These are phyloP conservation scores for Ustilago vetiveriae DNA, from an alignment of 1,284 basidiomycete species.

Conservation along the genomic window DNA sequence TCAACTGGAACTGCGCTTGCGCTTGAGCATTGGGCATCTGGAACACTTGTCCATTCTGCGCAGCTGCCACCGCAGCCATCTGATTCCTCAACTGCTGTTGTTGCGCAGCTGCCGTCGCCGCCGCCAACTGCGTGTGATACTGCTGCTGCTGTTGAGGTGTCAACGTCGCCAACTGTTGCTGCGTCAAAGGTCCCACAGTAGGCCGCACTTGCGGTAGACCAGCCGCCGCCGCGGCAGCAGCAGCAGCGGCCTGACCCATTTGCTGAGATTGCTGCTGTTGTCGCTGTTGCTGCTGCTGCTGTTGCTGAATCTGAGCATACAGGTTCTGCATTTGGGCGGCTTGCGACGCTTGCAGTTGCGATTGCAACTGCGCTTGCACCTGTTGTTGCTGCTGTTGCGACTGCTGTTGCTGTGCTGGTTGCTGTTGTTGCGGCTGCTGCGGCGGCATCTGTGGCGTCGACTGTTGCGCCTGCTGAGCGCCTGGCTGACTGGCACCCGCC, in stretches of 20 bases:
- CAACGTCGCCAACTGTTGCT: conserved; percentile 33
- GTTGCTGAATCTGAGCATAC: conserved; percentile 47
- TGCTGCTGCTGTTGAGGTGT: conserved; percentile 45
- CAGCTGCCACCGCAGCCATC: conserved; percentile 42
- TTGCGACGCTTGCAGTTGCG: conserved; percentile 31
- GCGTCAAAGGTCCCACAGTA: conserved; percentile 25
- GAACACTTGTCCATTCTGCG: conserved; percentile 6
- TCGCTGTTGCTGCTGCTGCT: conserved; percentile 38
- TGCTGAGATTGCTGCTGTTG: conserved; percentile 26
- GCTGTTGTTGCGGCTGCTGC: conserved; percentile 16
- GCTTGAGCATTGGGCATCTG: conserved; percentile 4
- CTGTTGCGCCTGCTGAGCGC: conserved; percentile 13
- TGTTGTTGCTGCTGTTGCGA: conserved; percentile 13
- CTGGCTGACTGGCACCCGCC: conserved; percentile 7
- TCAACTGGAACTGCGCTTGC: conserved; percentile 32
- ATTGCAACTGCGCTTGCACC: conserved; percentile 29
- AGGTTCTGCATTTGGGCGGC: conserved; percentile 47
- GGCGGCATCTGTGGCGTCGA: conserved; percentile 15
- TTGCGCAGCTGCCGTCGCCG: conserved; percentile 41
- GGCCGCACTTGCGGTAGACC: conserved; percentile 30
- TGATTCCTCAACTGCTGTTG: conserved; percentile 45
- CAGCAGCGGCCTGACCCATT: conserved; percentile 12
- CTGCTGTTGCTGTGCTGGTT: conserved; percentile 12
- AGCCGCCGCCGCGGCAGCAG: too few species aligned
- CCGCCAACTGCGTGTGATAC: conserved; percentile 40